Conservation (phyloP, 176 grass and related monocot genomes). For the Luzula sylvatica region DNA sequence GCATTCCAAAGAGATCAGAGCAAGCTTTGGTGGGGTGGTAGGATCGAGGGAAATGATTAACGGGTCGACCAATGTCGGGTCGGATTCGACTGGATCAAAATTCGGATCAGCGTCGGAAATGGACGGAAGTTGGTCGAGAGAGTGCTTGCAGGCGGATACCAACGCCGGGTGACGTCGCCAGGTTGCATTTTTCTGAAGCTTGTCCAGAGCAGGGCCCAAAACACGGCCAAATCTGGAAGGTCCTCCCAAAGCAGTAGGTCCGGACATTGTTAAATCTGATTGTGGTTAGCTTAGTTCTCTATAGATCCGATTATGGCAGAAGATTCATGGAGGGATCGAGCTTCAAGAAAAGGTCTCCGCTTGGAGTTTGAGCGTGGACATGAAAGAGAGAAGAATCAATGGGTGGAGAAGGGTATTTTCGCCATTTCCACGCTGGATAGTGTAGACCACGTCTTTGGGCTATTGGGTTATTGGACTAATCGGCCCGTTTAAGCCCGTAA, state of each 20-base stretch:
- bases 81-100: slow-evolving; percentile 22
- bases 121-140: slow-evolving; percentile 61
- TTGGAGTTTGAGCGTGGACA: slow-evolving; percentile 21
- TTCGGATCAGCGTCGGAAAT: slow-evolving; percentile 17
- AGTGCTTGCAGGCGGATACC: slow-evolving; percentile 71
- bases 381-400: slow-evolving; percentile 21
- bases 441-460: slow-evolving; percentile 19
- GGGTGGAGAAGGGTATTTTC: slow-evolving; percentile 20
- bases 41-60: slow-evolving; percentile 55
- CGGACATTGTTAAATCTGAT: slow-evolving; percentile 22
- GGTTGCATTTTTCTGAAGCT: slow-evolving; percentile 93
- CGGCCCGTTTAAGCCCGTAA: background rate
- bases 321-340: slow-evolving; percentile 9
- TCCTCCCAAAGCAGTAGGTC: slow-evolving; percentile 31
- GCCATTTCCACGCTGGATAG: background rate
- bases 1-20: slow-evolving; percentile 66
- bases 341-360: slow-evolving; percentile 22
- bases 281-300: background rate
- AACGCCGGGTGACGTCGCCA: slow-evolving; percentile 78
- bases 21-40: slow-evolving; percentile 65
- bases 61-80: slow-evolving; percentile 40
- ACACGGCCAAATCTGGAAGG: slow-evolving; percentile 43
- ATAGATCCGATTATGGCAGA: slow-evolving; percentile 9
- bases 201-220: slow-evolving; percentile 74
- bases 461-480: background rate